Evolutionary conservation across 306 rosid species (phyloP).

Genomic region (cucumber (Cucumis sativus)): Cucumber_9930_V3 NC_026660.2:29736001-29736500

Average conservation of each 20-base stretch:
- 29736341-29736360: constrained; percentile 62
- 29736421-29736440: constrained; percentile 50
- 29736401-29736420: constrained; percentile 61
- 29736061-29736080: no score
- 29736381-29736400: constrained; percentile 63
- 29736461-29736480: constrained; percentile 9
- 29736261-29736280: constrained; percentile 50
- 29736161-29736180: neutral
- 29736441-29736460: constrained; percentile 73
- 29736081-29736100: no score
- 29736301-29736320: constrained; percentile 52
- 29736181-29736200: constrained; percentile 45
- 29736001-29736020: constrained; percentile 31
- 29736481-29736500: neutral
- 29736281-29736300: constrained; percentile 58
- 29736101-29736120: neutral
- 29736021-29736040: neutral
- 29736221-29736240: constrained; percentile 42
- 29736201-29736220: constrained; percentile 44
- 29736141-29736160: neutral
- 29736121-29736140: no score
- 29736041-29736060: neutral
- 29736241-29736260: constrained; percentile 54
- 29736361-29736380: constrained; percentile 56
- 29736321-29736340: constrained; percentile 68